Conservation (phyloP, 2,329 filamentous ascomycete genomes). For the Botryosphaeria dothidea region DNA sequence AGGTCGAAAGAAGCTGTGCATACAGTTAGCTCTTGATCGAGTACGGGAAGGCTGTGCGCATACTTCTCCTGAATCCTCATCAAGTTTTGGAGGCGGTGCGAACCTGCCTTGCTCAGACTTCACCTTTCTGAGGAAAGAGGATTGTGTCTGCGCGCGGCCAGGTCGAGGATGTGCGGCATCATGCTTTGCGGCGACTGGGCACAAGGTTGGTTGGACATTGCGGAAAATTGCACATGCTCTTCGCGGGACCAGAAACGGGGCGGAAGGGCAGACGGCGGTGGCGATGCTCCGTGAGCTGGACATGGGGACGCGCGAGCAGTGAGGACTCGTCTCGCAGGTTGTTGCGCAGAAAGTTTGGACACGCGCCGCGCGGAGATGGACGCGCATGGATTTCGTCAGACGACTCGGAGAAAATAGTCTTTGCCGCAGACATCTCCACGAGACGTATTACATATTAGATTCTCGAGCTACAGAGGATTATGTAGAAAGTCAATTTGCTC, state of each 20-base stretch:
- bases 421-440: not conserved
- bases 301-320: not conserved
- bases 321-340: not conserved
- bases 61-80: slow-evolving; percentile 1
- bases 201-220: not conserved
- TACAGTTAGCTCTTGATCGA: not conserved
- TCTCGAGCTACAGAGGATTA: not conserved
- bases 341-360: not conserved
- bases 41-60: not conserved
- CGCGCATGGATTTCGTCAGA: not conserved
- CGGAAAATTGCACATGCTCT: not conserved
- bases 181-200: slow-evolving; percentile 5
- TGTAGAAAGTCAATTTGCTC: not conserved
- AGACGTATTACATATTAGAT: not conserved
- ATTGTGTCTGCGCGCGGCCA: not conserved
- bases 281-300: slow-evolving; percentile 24
- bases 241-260: slow-evolving; percentile 36
- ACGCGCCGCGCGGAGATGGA: not conserved
- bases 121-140: not conserved
- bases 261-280: slow-evolving; percentile 34
- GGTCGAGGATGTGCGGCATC: slow-evolving; percentile 3
- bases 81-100: not conserved
- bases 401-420: not conserved
- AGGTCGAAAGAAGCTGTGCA: not conserved
- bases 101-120: not conserved